A percentile compares a stretch with the other conserved stretches of the same genome.
phyloP scores from a whole-genome alignment of 2,329 filamentous ascomycete genomes.

The Pseudocercospora pini-densiflorae region DNA sequence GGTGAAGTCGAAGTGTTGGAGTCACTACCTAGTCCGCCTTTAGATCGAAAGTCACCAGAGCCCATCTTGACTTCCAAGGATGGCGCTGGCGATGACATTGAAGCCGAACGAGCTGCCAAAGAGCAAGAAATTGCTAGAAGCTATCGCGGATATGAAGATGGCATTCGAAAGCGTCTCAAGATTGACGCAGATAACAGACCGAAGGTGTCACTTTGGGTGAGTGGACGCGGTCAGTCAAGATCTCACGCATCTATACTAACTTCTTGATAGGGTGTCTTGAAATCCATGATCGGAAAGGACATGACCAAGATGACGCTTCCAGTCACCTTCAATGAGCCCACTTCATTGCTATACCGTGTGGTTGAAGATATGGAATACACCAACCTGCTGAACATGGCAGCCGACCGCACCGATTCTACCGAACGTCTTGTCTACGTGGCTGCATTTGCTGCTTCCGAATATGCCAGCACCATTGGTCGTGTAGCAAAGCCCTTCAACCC shows the following conservation, averaged over 20 bases:
- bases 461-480: constrained; percentile 93
- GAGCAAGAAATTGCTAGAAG: constrained; percentile 72
- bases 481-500: constrained; percentile 99
- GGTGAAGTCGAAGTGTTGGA: constrained; percentile 83
- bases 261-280: constrained; percentile 76
- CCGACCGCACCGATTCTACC: constrained; percentile 81
- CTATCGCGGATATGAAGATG: constrained; percentile 91
- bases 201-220: constrained; percentile 94
- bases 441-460: constrained; percentile 94
- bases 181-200: constrained; percentile 92
- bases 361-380: constrained; percentile 99
- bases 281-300: constrained; percentile 99
- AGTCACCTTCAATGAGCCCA: constrained; percentile 98
- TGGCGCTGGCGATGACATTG: constrained; percentile 49
- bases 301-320: constrained; percentile 99
- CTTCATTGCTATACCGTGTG: constrained; percentile 90
- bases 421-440: constrained; percentile 94
- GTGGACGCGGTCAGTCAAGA: constrained; percentile 35
- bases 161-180: constrained; percentile 76
- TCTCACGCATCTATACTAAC: constrained; percentile 33
- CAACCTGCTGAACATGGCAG: constrained; percentile 86
- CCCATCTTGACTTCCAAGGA: constrained; percentile 41
- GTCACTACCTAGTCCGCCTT: constrained; percentile 59
- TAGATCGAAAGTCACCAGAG: constrained; percentile 25
- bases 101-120: constrained; percentile 47